These are phyloP conservation scores for Magnusiomyces magnusii DNA, from an alignment of 1,139 yeast genomes.

Conservation along the genomic window DNA sequence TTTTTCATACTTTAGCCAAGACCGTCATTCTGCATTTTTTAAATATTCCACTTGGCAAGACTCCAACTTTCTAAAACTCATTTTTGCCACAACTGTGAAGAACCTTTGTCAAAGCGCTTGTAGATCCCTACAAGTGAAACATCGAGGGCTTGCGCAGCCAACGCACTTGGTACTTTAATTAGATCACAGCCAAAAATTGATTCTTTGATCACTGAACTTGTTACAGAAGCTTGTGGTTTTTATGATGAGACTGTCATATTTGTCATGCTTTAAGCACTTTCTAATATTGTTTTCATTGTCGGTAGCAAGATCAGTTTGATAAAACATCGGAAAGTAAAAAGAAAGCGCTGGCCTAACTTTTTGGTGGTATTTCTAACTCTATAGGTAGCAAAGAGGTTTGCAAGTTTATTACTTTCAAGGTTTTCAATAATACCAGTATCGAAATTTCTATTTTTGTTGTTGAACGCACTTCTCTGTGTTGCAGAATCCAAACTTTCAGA, in stretches of 20 bases:
- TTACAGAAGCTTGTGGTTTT: constrained; percentile 59
- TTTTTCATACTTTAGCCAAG: constrained; percentile 80
- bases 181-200: constrained; percentile 91
- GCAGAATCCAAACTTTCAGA: constrained; percentile 57
- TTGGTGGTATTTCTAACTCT: constrained; percentile 69
- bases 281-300: constrained; percentile 75
- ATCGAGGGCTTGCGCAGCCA: constrained; percentile 80
- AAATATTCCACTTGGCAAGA: constrained; percentile 66
- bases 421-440: constrained; percentile 40
- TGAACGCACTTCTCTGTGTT: constrained; percentile 74
- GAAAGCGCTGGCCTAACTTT: constrained; percentile 66
- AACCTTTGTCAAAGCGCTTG: constrained; percentile 86
- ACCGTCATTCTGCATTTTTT: constrained; percentile 84
- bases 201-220: constrained; percentile 78
- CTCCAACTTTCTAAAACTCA: constrained; percentile 89
- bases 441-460: constrained; percentile 62
- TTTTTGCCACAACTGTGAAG: constrained; percentile 97
- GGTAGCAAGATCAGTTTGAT: constrained; percentile 46
- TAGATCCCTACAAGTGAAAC: constrained; percentile 66
- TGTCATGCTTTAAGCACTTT: constrained; percentile 78
- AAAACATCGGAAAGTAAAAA: constrained; percentile 16
- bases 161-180: constrained; percentile 79
- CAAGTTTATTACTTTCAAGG: constrained; percentile 51
- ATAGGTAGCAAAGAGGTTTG: constrained; percentile 59
- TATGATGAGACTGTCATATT: constrained; percentile 62